Evolutionary conservation across 345 rosid genomes (phyloP).

Genomic region (Citrus mangshanensis): DNA sequence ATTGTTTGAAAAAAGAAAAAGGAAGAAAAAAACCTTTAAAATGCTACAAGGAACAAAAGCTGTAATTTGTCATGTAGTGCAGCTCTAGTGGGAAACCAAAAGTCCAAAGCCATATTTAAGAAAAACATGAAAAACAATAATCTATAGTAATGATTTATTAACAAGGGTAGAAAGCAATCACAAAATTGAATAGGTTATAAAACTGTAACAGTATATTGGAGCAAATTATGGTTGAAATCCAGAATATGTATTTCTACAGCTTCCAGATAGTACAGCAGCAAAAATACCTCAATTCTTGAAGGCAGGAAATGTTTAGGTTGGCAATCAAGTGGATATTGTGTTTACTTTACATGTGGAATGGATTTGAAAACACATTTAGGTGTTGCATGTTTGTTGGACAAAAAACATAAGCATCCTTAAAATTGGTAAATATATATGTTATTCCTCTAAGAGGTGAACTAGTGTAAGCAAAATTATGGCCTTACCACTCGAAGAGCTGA

Average conservation of each 20-base stretch:
- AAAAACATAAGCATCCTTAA: background rate
- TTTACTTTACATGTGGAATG: background rate
- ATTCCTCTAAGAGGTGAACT: background rate
- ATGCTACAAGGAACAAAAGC: background rate
- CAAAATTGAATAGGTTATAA: background rate
- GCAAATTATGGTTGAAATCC: background rate
- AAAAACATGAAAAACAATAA: background rate
- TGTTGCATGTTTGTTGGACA: background rate
- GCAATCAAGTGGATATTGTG: background rate
- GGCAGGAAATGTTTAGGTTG: background rate
- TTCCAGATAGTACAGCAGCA: background rate
- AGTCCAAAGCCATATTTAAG: background rate
- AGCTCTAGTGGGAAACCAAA: background rate
- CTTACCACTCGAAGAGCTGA: slow-evolving; percentile 86
- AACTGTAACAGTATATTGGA: background rate
- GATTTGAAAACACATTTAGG: background rate
- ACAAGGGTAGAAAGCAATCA: background rate
- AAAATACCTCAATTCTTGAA: background rate
- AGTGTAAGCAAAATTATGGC: slow-evolving; percentile 25
- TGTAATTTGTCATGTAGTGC: too few relatives aligned
- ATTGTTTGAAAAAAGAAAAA: background rate
- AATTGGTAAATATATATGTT: background rate
- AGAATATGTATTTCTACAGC: too few relatives aligned
- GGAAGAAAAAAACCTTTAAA: background rate
- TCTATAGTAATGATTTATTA: background rate